Evolutionary conservation across 192 early-diverging fungal genomes (phyloP), one percentile per base, ranked within the genome.

Genomic region (Coemansia sp.): DNA sequence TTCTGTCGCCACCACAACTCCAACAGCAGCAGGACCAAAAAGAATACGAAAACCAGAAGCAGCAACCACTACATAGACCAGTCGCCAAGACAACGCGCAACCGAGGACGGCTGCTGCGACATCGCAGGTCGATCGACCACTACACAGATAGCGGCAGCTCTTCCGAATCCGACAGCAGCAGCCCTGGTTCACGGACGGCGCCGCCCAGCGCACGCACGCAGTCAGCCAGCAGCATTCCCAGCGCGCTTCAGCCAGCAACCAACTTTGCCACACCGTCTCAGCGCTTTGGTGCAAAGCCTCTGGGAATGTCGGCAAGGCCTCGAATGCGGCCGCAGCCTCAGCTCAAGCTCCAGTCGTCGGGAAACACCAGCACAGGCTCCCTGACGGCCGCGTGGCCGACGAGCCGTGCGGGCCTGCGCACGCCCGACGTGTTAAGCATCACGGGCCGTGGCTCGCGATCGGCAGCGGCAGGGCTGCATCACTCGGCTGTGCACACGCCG

Each of bases 1-100:
- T 79, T 56, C 51, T 79, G 8, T 66, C 76, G 11, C 69, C 68
- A 1, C 52, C 18, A 50, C 50, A 31, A 36, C 68, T 49, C 3
- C 6, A 22, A 29, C 29, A 25, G 36, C 36, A n/a, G 0, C 33
- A 25, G 22, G 22, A 25, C 29, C 2, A 32, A 31, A 38, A 16
- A 38, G 2, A 48, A 28, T 5, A 11, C 36, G 36, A 11, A 38
- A 11, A 38, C 22, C 22, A 38, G 36, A 5, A 38, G 36, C 36
- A 11, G 36, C 5, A 38, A 38, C 36, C 36, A 38, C 22, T 25
- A 25, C 22, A 25, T 25, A 25, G 22, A 25, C 22, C 22, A 25
- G 22, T 25, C 22, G 22, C 22, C 22, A 25, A 25, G 22, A 25
- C 22, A 25, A 0, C 22, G 22, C 22, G 36, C 36, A 11, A 38